Base-by-base conservation (phyloP, 192 early-diverging fungal species). In the Chytriomyces sp. region DNA sequence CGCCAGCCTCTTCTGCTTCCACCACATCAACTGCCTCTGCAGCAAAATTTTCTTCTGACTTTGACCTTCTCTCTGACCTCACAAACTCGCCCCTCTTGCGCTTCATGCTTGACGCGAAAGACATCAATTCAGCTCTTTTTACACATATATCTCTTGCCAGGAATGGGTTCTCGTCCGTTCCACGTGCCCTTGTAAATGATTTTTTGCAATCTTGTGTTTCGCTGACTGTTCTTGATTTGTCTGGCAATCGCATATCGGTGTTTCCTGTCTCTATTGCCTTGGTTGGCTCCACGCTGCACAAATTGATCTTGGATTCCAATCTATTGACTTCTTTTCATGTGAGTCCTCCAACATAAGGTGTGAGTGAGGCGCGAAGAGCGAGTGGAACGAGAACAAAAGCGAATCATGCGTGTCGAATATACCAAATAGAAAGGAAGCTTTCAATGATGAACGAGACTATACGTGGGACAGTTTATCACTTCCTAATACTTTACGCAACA, bases 161-260 rank as follows among this genome's bases (percentile, higher is more conserved):
- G 22, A 14, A 2, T 49, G 44, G 44, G 17, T 49, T 22, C 44
- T 2, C 22, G 1, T 0, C 44, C 22, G 44, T 14, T 22, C 44
- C 14, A 39, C 53, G 10, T 61, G 76, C 8, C 60, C 52, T 14
- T n/a, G n/a, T n/a, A n/a, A n/a, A n/a, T n/a, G n/a, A n/a, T n/a
- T n/a, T n/a, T n/a, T n/a, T n/a, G n/a, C 30, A 58, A 8, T 58
- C 75, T 30, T 37, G 75, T 25, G 64, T 70, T 14, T 59, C 62
- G 3, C 62, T 55, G n/a, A 52, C 59, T 8, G 40, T 74, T 40
- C 39, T 81, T 31, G 69, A 81, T 41, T 61, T 81, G 1, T 79
- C 77, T 7, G 41, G 44, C 2, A 81, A 81, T 59, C 30, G 55
- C 7, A 59, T 81, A 39, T 40, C 53, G 3, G 26, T 52, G 6